Percentiles rank a stretch among this genome's conserved stretches.
phyloP scores from a whole-genome alignment of 2,329 filamentous ascomycete species.

The Pseudogymnoascus sp. region DNA sequence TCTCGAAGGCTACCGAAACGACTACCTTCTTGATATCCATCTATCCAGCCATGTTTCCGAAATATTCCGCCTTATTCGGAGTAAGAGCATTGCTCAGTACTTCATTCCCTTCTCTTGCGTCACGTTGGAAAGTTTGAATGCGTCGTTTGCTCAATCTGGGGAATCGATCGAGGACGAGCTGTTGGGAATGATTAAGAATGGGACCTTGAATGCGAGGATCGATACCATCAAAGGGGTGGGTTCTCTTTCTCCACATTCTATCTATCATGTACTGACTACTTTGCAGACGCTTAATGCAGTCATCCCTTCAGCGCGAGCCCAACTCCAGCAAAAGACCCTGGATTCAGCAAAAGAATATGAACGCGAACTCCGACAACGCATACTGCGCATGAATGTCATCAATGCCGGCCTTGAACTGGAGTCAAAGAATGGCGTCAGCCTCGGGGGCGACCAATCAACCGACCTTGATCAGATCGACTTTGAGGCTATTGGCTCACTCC shows the following conservation, averaged over 20 bases:
- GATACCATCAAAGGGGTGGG: constrained; percentile 69
- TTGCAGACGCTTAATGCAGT: constrained; percentile 62
- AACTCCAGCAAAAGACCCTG: constrained; percentile 63
- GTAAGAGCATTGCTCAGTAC: constrained; percentile 90
- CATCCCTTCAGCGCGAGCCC: constrained; percentile 54
- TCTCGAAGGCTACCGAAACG: constrained; percentile 69
- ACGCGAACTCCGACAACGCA: constrained; percentile 62
- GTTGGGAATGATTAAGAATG: constrained; percentile 64
- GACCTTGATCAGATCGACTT: not conserved
- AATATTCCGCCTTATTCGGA: constrained; percentile 69
- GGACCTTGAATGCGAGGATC: constrained; percentile 67
- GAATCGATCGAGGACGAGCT: constrained; percentile 66
- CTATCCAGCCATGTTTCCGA: constrained; percentile 63
- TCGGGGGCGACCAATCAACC: not conserved
- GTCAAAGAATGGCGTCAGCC: constrained; percentile 23
- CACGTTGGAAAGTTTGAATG: constrained; percentile 68
- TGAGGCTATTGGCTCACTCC: not conserved
- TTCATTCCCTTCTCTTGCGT: constrained; percentile 85
- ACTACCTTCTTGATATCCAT: constrained; percentile 87
- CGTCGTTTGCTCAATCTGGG: constrained; percentile 60
- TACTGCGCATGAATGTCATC: constrained; percentile 68
- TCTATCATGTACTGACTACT: constrained; percentile 13
- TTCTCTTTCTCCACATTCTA: constrained; percentile 2
- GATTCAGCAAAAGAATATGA: constrained; percentile 63
- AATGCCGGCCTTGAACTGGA: constrained; percentile 65